Evolutionary conservation across 257 asterid genomes (phyloP), one percentile per base, ranked within the genome.

Genomic region (Rhazya stricta): DNA sequence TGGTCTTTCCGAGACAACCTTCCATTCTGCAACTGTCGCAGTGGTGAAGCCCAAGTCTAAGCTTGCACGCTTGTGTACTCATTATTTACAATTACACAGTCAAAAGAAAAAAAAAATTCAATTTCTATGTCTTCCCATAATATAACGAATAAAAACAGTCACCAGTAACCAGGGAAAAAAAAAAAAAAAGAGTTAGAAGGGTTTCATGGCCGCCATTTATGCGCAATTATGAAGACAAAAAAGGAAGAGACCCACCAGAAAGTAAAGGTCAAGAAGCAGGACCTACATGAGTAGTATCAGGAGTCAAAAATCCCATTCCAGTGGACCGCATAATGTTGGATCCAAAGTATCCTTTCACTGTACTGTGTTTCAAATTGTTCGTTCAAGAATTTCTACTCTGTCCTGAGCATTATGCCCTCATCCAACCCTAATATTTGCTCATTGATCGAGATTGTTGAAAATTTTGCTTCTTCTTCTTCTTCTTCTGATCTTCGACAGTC

Each of bases 241-340:
- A n/a, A 45, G 77, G 23, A 2, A 3, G 71, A 25, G 67, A 39
- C 79, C 79, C 74, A 76, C 61, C 21, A 34, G 54, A n/a, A 23
- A 12, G 32, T 32, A 36, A 46, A 69, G 32, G 71, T 56, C 43
- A 77, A 15, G 48, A 30, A 43, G 25, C 5, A 5, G 71, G 76
- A 56, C 41, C 76, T 50, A 36, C 34, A 8, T 51, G n/a, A 5
- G 30, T n/a, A 13, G 39, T 13, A 27, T 6, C 41, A 15, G 65
- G 34, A 76, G 79, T 76, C 79, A 69, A 69, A 57, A 50, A 53
- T 29, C 23, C 5, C 30, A 10, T 76, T 45, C 46, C 12, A 27
- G 71, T 76, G 80, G 80, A 23, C 75, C 61, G 37, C 76, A 69
- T 41, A n/a, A 21, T 42, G 48, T 68, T 32, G 39, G 32, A 60